Conservation (phyloP, 2,329 filamentous ascomycete species). For the Fusarium lateritium region DNA sequence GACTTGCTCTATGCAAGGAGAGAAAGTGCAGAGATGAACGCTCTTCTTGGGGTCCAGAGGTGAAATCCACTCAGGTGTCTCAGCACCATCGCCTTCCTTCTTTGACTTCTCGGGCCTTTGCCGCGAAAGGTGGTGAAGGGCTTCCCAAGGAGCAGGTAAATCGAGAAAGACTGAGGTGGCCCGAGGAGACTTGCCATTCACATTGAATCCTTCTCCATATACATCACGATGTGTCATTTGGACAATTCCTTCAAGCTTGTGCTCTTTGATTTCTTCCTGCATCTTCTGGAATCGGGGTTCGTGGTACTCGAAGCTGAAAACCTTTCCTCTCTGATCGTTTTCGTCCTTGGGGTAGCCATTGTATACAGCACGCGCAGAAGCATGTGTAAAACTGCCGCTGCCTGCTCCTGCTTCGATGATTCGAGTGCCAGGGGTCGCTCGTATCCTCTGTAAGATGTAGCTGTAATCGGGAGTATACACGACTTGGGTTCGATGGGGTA, state of each 20-base stretch:
- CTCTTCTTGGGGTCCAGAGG: conserved; percentile 80
- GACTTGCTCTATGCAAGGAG: conserved; percentile 96
- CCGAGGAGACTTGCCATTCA: conserved; percentile 71
- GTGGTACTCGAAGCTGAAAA: conserved; percentile 89
- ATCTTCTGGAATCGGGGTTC: conserved; percentile 79
- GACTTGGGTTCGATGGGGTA: conserved; percentile 87
- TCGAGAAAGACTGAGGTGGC: conserved; percentile 85
- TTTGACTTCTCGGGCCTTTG: conserved; percentile 50
- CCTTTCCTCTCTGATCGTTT: conserved; percentile 70
- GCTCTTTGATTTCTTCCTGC: conserved; percentile 76
- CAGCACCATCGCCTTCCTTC: conserved; percentile 42
- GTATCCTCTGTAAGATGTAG: conserved; percentile 83
- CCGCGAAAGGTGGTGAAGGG: conserved; percentile 81
- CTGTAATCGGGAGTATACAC: conserved; percentile 91
- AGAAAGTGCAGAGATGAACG: conserved; percentile 92
- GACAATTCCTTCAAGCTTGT: conserved; percentile 76
- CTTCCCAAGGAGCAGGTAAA: conserved; percentile 85
- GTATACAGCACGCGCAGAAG: conserved; percentile 81
- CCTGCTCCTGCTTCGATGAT: conserved; percentile 87
- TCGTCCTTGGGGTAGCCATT: conserved; percentile 73
- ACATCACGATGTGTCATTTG: conserved; percentile 85
- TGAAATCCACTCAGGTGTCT: conserved; percentile 62
- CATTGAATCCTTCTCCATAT: conserved; percentile 80
- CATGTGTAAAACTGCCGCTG: conserved; percentile 88
- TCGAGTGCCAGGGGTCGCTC: conserved; percentile 78